A percentile compares a stretch with the other conserved stretches of the same genome.
Conservation (phyloP, 2,329 filamentous ascomycete genomes). For the Diaporthe citriasiana region DNA sequence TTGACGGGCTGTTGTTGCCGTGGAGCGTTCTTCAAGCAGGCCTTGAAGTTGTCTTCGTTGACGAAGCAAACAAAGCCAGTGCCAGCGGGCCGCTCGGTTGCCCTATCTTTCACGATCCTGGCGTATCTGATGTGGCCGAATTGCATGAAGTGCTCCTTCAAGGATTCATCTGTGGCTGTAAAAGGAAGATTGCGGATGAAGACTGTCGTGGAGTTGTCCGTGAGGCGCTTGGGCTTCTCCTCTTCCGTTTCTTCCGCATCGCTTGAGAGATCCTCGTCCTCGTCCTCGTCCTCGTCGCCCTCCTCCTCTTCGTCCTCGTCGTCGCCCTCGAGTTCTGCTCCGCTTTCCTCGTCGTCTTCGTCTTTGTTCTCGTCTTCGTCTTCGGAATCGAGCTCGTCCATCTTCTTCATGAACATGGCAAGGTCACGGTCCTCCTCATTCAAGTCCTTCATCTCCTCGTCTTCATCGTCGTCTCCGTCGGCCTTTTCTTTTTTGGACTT, state of each 20-base stretch:
- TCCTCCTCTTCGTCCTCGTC: constrained; percentile 57
- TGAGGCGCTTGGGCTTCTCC: constrained; percentile 56
- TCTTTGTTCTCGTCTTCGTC: constrained; percentile 66
- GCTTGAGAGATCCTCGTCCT: constrained; percentile 58
- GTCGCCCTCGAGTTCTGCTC: constrained; percentile 53
- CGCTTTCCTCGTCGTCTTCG: constrained; percentile 60
- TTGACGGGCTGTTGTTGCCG: constrained; percentile 62
- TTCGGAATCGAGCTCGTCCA: constrained; percentile 71
- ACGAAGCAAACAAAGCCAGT: constrained; percentile 97
- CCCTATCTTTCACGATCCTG: constrained; percentile 87
- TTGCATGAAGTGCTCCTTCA: constrained; percentile 87
- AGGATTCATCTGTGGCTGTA: constrained; percentile 83
- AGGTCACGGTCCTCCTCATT: constrained; percentile 58
- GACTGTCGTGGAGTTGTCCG: constrained; percentile 81
- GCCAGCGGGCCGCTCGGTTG: constrained; percentile 88
- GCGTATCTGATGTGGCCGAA: constrained; percentile 94
- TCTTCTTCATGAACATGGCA: constrained; percentile 70
- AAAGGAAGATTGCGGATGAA: constrained; percentile 97
- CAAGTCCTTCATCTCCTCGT: constrained; percentile 52
- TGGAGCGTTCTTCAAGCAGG: constrained; percentile 83
- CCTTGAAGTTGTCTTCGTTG: constrained; percentile 79
- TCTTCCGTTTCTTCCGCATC: constrained; percentile 59
- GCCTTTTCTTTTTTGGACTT: constrained; percentile 56
- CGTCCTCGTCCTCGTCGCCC: constrained; percentile 55
- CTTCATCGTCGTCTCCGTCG: constrained; percentile 44